phyloP scores from a whole-genome alignment of 495 filamentous ascomycete genomes.

The Lophium mytilinum region DNA sequence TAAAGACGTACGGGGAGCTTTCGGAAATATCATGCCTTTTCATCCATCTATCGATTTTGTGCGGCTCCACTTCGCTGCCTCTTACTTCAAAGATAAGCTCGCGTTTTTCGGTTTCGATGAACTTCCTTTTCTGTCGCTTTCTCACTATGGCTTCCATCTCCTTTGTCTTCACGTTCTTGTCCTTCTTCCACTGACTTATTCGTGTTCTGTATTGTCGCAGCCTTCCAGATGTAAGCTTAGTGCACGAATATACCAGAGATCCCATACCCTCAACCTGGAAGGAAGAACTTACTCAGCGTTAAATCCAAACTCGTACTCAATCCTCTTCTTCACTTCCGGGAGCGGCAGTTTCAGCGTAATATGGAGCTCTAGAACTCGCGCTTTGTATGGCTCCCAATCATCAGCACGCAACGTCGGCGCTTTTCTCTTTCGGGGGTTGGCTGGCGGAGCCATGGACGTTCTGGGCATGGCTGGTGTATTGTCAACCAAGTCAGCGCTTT shows the following conservation, averaged over 20 bases:
- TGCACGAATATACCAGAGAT: background rate
- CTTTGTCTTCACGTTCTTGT: constrained; percentile 28
- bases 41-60: constrained; percentile 24
- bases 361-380: constrained; percentile 20
- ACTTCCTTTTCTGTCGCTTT: constrained; percentile 23
- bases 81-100: constrained; percentile 12
- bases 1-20: constrained; percentile 4
- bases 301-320: constrained; percentile 16
- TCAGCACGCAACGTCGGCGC: constrained; percentile 19
- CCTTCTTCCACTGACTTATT: constrained; percentile 25
- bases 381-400: constrained; percentile 23
- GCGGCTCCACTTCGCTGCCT: constrained; percentile 11
- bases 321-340: constrained; percentile 11
- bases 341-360: constrained; percentile 13
- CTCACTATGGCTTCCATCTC: constrained; percentile 31
- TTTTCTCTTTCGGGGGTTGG: constrained; percentile 20
- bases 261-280: background rate
- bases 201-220: constrained; percentile 26
- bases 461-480: constrained; percentile 4
- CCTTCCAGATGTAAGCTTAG: background rate
- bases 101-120: constrained; percentile 12
- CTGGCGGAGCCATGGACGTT: constrained; percentile 15
- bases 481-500: background rate
- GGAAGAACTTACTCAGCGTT: constrained; percentile 15
- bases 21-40: constrained; percentile 15